These are phyloP conservation scores for Apiospora sp. DNA, from an alignment of 2,329 filamentous ascomycete species.

Conservation along the genomic window DNA sequence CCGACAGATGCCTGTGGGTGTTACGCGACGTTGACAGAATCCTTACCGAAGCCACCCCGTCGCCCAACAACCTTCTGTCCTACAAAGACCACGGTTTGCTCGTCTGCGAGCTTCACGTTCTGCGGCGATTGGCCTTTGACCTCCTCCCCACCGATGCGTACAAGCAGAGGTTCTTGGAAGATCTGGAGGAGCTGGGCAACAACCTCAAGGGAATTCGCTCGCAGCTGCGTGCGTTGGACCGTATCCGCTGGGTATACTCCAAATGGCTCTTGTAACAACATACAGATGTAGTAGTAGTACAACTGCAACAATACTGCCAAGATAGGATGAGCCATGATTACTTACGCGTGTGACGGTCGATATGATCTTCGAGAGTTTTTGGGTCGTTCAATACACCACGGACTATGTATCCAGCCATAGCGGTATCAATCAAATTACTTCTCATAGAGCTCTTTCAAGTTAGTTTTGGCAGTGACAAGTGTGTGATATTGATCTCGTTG, in stretches of 20 bases:
- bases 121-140: constrained; percentile 72
- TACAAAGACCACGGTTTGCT: constrained; percentile 94
- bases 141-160: constrained; percentile 78
- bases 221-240: constrained; percentile 80
- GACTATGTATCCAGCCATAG: background rate
- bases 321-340: background rate
- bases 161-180: constrained; percentile 82
- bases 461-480: background rate
- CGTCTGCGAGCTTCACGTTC: constrained; percentile 86
- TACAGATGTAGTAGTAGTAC: constrained; percentile 33
- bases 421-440: background rate
- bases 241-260: constrained; percentile 90
- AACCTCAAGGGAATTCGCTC: constrained; percentile 81
- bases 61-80: constrained; percentile 76
- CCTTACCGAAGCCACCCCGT: constrained; percentile 72
- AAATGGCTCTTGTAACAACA: constrained; percentile 65
- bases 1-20: constrained; percentile 76
- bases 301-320: constrained; percentile 1
- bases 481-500: background rate
- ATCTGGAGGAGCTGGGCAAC: constrained; percentile 85
- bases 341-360: background rate
- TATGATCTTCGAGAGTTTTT: background rate
- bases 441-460: background rate
- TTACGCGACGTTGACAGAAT: constrained; percentile 90
- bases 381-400: background rate